Evolutionary conservation across 2,329 filamentous ascomycete species (phyloP).

Genomic region (Clonostachys solani): DNA sequence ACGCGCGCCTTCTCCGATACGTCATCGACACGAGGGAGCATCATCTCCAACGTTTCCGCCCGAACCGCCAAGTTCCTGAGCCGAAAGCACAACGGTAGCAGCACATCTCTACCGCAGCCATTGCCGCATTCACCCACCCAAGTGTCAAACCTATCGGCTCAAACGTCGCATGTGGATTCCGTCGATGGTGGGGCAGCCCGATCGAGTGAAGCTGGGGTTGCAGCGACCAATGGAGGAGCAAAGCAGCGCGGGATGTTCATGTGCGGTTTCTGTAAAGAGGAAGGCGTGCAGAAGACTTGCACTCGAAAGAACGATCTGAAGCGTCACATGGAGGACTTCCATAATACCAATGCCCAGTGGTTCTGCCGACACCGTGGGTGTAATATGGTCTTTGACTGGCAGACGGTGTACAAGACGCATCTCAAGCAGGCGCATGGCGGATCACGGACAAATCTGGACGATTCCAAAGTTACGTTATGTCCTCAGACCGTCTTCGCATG

Average conservation of each 20-base stretch:
- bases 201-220: neutral
- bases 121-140: neutral
- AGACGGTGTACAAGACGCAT: constrained; percentile 41
- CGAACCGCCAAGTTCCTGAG: constrained; percentile 26
- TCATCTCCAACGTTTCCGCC: constrained; percentile 32
- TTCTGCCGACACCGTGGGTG: constrained; percentile 37
- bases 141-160: neutral
- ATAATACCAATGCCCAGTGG: constrained; percentile 41
- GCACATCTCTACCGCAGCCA: constrained; percentile 2
- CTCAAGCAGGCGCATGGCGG: constrained; percentile 38
- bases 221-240: constrained; percentile 10
- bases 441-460: constrained; percentile 27
- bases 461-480: constrained; percentile 36
- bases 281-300: constrained; percentile 33
- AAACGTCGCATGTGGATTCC: constrained; percentile 4
- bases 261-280: constrained; percentile 35
- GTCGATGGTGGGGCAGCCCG: neutral
- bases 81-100: constrained; percentile 11
- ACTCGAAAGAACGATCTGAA: constrained; percentile 43
- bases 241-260: constrained; percentile 33
- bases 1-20: constrained; percentile 32
- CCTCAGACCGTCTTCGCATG: constrained; percentile 44
- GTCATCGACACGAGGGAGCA: constrained; percentile 30
- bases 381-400: constrained; percentile 40
- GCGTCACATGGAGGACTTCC: constrained; percentile 42